phyloP scores from a whole-genome alignment of 2,329 filamentous ascomycete genomes.

The Plectosphaerella cucumerina region DNA sequence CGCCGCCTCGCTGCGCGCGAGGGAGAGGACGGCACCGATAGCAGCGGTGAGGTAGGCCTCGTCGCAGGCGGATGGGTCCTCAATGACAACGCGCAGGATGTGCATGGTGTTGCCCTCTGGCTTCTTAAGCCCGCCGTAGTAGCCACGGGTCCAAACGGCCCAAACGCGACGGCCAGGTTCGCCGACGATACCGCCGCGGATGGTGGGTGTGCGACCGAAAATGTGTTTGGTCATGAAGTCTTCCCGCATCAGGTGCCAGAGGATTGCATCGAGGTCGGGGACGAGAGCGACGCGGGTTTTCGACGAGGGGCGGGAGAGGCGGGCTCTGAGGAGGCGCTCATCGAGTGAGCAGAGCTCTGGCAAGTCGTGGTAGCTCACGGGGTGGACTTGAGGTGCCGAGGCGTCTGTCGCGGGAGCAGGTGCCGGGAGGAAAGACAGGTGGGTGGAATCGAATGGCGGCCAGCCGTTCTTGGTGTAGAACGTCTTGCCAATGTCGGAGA shows the following conservation, averaged over 20 bases:
- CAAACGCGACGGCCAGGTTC: slow-evolving; percentile 56
- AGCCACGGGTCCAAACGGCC: slow-evolving; percentile 69
- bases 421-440: slow-evolving; percentile 58
- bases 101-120: slow-evolving; percentile 63
- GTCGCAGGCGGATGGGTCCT: slow-evolving; percentile 41
- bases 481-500: slow-evolving; percentile 78
- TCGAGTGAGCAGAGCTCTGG: slow-evolving; percentile 59
- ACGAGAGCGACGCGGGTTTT: slow-evolving; percentile 59
- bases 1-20: slow-evolving; percentile 66
- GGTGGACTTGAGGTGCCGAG: slow-evolving; percentile 22
- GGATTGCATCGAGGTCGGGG: slow-evolving; percentile 63
- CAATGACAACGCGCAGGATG: slow-evolving; percentile 65
- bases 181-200: slow-evolving; percentile 67
- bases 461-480: slow-evolving; percentile 80
- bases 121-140: slow-evolving; percentile 50
- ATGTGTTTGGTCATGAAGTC: slow-evolving; percentile 68
- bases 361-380: slow-evolving; percentile 58
- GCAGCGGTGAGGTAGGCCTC: slow-evolving; percentile 41
- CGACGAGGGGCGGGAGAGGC: slow-evolving; percentile 35
- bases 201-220: slow-evolving; percentile 48
- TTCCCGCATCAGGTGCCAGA: slow-evolving; percentile 79
- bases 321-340: slow-evolving; percentile 54
- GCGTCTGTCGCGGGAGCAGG: slow-evolving; percentile 20
- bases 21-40: slow-evolving; percentile 58
- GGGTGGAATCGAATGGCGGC: slow-evolving; percentile 68